Evolutionary conservation across 2,329 filamentous ascomycete genomes (phyloP), one percentile per base, ranked within the genome.

Genomic region (Ophiocordyceps camponoti-floridani): DNA sequence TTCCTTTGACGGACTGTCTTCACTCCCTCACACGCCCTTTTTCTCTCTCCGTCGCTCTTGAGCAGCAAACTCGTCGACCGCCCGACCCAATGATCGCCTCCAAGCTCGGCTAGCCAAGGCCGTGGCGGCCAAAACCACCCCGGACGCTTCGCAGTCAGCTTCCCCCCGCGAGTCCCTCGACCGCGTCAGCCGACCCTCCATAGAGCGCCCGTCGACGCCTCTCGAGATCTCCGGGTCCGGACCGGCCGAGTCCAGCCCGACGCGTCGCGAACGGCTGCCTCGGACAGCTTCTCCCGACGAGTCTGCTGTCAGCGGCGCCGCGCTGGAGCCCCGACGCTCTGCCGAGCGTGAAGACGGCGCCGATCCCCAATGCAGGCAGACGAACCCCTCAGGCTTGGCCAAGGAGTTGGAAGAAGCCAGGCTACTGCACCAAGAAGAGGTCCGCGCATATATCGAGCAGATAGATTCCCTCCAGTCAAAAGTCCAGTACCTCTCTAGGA

Each of bases 391-490:
- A 23, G 23, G 23, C 23, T 23, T 23, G 33, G 46, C 38, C 31
- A 48, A 52, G 18, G 54, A 56, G 13, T 18, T 56, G 18, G 54
- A 55, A 13, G 51, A 53, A n/a, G 44, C 51, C 31, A 58, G 53
- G 40, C 42, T 47, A 7, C 50, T 47, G 49, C 76, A 84, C 51
- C 81, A 89, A 47, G 84, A 91, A 53, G 91, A 96, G 58, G 72
- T 87, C 38, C 79, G 91, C 54, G 73, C 73, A 43, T 85, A 94
- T 49, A 73, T 89, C 7, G 91, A 98, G 62, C 79, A 83, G 33
- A 91, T 95, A 45, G 91, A 98, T 65, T 83, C 88, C 4, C 65
- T 98, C 1, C 85, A 96, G 59, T 78, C 86, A 7, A 96, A 98
- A 57, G 66, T 98, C 27, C 82, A 88, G 51, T 95, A 93, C 55